Conservation (phyloP, 352 stramenopile genomes). For the Thalassiosira hispida region DNA sequence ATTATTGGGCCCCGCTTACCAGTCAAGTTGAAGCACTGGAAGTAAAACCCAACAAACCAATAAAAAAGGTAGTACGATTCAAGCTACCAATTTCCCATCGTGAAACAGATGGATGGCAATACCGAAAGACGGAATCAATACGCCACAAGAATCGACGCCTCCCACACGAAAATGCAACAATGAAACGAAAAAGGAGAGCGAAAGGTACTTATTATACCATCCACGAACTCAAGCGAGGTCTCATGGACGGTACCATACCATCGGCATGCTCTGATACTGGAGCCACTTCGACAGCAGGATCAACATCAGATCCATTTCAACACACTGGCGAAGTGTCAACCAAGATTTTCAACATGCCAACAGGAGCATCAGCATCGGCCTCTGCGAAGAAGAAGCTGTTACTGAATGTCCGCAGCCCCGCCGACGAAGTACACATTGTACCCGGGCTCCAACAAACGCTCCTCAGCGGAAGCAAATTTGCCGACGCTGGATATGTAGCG, state of each 20-base stretch:
- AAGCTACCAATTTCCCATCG: neutral
- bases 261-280: slow-evolving; percentile 1
- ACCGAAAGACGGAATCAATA: neutral
- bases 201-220: neutral
- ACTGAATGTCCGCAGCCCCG: neutral
- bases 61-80: neutral
- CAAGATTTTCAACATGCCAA: neutral
- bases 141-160: neutral
- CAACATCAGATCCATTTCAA: neutral
- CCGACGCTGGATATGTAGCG: neutral
- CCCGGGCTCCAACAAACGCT: neutral
- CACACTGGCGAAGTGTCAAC: neutral
- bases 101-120: neutral
- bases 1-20: slow-evolving; percentile 5
- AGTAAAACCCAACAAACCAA: neutral
- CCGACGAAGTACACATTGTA: slow-evolving; percentile 1
- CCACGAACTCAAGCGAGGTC: neutral
- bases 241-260: slow-evolving; percentile 1
- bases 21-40: neutral
- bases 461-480: slow-evolving; percentile 5
- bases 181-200: neutral
- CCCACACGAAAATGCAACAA: neutral
- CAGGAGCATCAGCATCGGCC: neutral
- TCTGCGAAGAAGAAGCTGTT: neutral
- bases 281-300: neutral